Percentiles rank a stretch among this genome's conserved stretches.
phyloP scores from a whole-genome alignment of 495 filamentous ascomycete species.

The Barbatosphaeria neglecta region DNA sequence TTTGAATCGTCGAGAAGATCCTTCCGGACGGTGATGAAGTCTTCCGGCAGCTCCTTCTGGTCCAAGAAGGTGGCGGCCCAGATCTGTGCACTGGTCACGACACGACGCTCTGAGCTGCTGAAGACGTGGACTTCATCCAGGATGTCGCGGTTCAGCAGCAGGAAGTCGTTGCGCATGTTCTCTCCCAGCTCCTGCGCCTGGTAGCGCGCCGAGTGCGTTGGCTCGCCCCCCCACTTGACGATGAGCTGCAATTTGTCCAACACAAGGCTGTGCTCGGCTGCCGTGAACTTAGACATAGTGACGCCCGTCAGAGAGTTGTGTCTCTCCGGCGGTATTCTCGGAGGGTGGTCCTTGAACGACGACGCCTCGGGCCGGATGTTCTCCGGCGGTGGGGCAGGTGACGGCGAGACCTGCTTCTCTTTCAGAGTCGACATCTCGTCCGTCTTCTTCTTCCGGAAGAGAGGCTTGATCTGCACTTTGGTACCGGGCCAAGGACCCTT shows the following conservation, averaged over 20 bases:
- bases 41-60: constrained; percentile 69
- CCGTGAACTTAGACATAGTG: constrained; percentile 80
- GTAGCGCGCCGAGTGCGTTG: constrained; percentile 92
- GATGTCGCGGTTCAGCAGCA: constrained; percentile 84
- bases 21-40: constrained; percentile 80
- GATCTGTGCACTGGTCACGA: constrained; percentile 93
- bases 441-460: constrained; percentile 77
- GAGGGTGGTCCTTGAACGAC: constrained; percentile 9
- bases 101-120: constrained; percentile 86
- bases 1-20: constrained; percentile 95
- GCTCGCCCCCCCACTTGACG: constrained; percentile 98
- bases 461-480: constrained; percentile 97
- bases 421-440: constrained; percentile 40
- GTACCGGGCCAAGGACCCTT: constrained; percentile 91
- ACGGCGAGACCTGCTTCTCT: not conserved
- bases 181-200: constrained; percentile 88
- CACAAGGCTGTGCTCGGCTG: constrained; percentile 75
- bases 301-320: constrained; percentile 77
- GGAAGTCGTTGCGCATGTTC: constrained; percentile 89
- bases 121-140: constrained; percentile 86
- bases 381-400: not conserved
- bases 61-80: constrained; percentile 86
- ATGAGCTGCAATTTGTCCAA: constrained; percentile 95
- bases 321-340: constrained; percentile 37
- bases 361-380: constrained; percentile 5